Conservation (phyloP, 768 basidiomycete genomes). For the Tylopilus vinaceipallidus region DNA sequence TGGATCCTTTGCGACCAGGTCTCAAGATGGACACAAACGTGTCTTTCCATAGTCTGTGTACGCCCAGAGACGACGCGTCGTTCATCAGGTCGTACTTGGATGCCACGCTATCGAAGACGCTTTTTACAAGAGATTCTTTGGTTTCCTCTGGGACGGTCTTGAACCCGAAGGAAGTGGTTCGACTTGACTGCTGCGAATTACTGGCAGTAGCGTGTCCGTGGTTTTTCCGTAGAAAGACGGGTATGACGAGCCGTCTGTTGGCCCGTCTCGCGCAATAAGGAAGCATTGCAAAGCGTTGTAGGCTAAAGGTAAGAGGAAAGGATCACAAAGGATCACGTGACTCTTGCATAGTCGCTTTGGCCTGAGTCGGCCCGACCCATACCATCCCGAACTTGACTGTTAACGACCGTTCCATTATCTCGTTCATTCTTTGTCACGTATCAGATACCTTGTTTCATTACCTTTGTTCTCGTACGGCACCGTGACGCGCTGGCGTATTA, state of each 20-base stretch:
- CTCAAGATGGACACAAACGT: conserved; percentile 71
- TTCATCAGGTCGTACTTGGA: conserved; percentile 98
- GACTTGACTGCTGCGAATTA: conserved; percentile 21
- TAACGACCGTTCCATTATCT: too few relatives aligned
- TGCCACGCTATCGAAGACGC: conserved; percentile 94
- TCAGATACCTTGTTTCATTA: too few relatives aligned
- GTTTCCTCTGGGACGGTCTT: conserved; percentile 78
- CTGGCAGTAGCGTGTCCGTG: conserved; percentile 16
- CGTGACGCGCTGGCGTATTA: too few relatives aligned
- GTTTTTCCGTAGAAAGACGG: conserved; percentile 18
- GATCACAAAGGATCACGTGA: too few relatives aligned
- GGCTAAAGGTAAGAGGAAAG: background rate
- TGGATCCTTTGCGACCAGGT: conserved; percentile 71
- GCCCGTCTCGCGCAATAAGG: conserved; percentile 16
- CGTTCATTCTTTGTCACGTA: too few relatives aligned
- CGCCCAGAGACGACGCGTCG: conserved; percentile 95
- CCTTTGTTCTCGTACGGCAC: too few relatives aligned
- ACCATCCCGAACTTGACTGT: too few relatives aligned
- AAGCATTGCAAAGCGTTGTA: conserved; percentile 18
- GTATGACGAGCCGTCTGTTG: conserved; percentile 8
- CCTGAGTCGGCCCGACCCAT: too few relatives aligned
- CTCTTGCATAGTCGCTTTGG: too few relatives aligned
- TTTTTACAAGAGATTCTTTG: conserved; percentile 89
- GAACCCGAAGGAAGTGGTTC: conserved; percentile 91
- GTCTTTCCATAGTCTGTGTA: conserved; percentile 98